Evolutionary conservation across 2,329 filamentous ascomycete genomes (phyloP), one percentile per base, ranked within the genome.

Genomic region (Plenodomus lindquistii): DNA sequence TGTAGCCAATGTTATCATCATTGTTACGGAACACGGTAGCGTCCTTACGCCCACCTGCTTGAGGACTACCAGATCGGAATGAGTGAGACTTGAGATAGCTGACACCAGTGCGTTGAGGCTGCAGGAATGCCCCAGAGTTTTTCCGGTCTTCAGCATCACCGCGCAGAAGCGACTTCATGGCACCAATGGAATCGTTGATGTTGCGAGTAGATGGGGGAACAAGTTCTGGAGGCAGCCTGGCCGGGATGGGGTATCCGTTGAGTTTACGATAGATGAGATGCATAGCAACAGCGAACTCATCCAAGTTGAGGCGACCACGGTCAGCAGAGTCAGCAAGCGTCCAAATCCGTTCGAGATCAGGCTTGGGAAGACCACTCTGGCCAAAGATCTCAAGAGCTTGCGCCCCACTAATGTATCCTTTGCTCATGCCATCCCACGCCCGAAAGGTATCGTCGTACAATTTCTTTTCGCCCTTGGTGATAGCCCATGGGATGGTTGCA

Each of bases 251-350:
- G 66, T 97, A 97, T 29, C 93, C 93, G 65, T 99, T 97, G 44
- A 99, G 81, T 70, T 95, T 96, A 63, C 94, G 84, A 76, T 99
- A 99, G 64, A 99, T 99, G 74, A 99, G 78, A 81, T 99, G 94
- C 94, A 99, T 99, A 9, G 92, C 91, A 43, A 99, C 93, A 8
- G 94, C 92, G 68, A 99, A 99, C 68, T 99, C 94, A 69, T 99
- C 94, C 65, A 97, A 84, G 64, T 99, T 92, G 22, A 99, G 81
- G 46, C 92, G 88, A 16, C 94, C 94, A 71, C 94, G 94, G 73
- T 99, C 97, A 56, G 92, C 88, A 24, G 92, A 88, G 69, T 99
- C 94, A 2, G 93, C 88, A 49, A 99, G 78, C 9, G 94, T 97
- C 94, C 94, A 99, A 42, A 97, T 86, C 24, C 88, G 83, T 73